These are phyloP conservation scores for Aspergillus cristatus DNA, from an alignment of 495 filamentous ascomycete genomes.

Conservation along the genomic window DNA sequence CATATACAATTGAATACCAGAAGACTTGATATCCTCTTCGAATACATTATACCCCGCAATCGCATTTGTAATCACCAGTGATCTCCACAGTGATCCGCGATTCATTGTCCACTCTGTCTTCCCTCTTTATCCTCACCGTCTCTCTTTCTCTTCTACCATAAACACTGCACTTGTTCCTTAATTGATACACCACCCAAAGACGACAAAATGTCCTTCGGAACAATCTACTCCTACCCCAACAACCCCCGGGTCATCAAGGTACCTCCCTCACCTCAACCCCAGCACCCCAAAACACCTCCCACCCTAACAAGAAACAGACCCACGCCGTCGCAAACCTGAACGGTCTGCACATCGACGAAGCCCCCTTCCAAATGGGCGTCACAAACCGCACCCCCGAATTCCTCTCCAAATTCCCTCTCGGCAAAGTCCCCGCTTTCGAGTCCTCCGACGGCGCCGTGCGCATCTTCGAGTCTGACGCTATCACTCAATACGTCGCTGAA, in stretches of 20 bases:
- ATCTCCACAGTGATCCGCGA: too few species aligned
- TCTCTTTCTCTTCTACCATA: too few species aligned
- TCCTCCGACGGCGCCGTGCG: slow-evolving; percentile 39
- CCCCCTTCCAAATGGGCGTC: slow-evolving; percentile 32
- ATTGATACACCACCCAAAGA: too few species aligned
- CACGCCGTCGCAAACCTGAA: slow-evolving; percentile 45
- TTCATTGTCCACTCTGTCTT: too few species aligned
- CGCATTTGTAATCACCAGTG: too few species aligned
- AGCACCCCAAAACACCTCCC: background rate
- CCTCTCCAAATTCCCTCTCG: slow-evolving; percentile 51
- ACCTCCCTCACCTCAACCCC: slow-evolving; percentile 3
- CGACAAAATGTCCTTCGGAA: too few species aligned
- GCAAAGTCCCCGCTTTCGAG: slow-evolving; percentile 52
- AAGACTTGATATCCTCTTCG: too few species aligned
- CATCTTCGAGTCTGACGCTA: slow-evolving; percentile 47
- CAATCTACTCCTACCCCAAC: slow-evolving; percentile 34
- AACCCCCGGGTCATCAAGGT: slow-evolving; percentile 45
- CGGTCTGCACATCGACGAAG: slow-evolving; percentile 32
- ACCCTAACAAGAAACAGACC: slow-evolving; percentile 19
- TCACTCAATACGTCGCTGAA: slow-evolving; percentile 44
- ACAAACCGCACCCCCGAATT: slow-evolving; percentile 44
- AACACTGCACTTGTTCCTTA: too few species aligned
- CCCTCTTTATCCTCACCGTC: too few species aligned
- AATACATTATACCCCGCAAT: too few species aligned
- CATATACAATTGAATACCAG: too few species aligned